Evolutionary conservation across 2,329 filamentous ascomycete genomes (phyloP), one percentile per base, ranked within the genome.

Genomic region (Pyricularia sp.): DNA sequence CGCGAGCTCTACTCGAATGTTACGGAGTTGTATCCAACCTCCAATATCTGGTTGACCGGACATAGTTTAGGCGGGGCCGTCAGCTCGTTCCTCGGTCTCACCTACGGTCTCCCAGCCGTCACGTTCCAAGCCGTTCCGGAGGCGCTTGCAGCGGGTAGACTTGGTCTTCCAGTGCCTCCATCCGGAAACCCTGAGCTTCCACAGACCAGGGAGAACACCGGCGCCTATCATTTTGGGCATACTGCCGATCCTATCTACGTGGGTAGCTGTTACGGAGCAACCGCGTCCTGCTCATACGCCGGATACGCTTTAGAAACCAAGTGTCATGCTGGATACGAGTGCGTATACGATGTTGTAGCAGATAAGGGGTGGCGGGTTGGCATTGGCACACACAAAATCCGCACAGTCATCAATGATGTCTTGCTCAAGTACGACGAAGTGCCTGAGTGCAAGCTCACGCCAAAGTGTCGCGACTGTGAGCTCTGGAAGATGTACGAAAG

Each of bases 401-500:
- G 87, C 66, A 86, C 84, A 33, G 93, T 97, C 60, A 97, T 99
- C 71, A 84, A 87, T 66, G 90, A 96, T 73, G 90, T 99, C 3
- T 83, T 97, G 67, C 82, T 88, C 71, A 87, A 87, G 70, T 97
- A 97, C 71, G 89, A 96, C 67, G 78, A 81, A 3, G 90, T 96
- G 0, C 89, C 94, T 0, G 78, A 84, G 68, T 97, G 94, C 75
- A 83, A 83, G 64, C 81, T 83, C 33, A 93, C 93, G 7, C 82
- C 86, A 26, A 88, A 91, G 64, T 97, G 94, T 73, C 86, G 89
- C 55, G 94, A 99, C 74, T 97, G 93, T 72, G 90, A 85, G 66
- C 87, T 88, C 65, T 97, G 94, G 94, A 96, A 96, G 72, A 96
- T 92, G 80, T 96, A 91, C 72, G 88, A 93, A 75, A 96, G 92